Conservation (phyloP, 2,329 filamentous ascomycete genomes). For the Aureobasidium pullulans region DNA sequence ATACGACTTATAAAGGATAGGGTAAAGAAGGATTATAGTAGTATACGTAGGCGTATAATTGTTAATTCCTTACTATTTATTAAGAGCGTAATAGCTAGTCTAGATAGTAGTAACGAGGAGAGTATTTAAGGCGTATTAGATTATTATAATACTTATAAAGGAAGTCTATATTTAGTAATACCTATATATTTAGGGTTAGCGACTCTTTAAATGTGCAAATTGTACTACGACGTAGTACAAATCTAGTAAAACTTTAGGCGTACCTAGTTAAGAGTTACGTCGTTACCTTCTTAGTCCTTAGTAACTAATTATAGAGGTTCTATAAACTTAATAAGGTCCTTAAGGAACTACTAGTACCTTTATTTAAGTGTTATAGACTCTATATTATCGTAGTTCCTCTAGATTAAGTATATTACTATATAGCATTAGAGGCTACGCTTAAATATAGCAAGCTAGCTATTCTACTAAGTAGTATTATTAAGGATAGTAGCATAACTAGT, state of each 20-base stretch:
- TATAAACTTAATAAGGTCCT: neutral
- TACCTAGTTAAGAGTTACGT: neutral
- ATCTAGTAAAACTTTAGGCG: no score
- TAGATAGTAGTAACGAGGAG: neutral
- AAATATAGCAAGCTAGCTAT: neutral
- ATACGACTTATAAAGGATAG: neutral
- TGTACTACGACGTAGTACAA: no score
- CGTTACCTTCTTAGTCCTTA: neutral
- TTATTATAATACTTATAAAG: neutral
- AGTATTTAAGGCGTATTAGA: neutral
- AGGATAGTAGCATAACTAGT: neutral
- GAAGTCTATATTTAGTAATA: neutral
- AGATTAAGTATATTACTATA: neutral
- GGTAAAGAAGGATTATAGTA: neutral
- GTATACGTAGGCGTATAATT: neutral
- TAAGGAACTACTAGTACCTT: neutral
- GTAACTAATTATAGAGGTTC: neutral
- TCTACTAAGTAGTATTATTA: neutral
- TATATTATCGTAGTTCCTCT: neutral
- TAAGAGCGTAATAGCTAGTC: neutral
- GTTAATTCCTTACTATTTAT: neutral
- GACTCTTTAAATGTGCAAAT: no score
- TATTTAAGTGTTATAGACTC: neutral
- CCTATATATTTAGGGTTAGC: no score
- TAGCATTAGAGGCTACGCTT: neutral